Conservation (phyloP, 1,284 basidiomycete species). For the Leccinum laetum region DNA sequence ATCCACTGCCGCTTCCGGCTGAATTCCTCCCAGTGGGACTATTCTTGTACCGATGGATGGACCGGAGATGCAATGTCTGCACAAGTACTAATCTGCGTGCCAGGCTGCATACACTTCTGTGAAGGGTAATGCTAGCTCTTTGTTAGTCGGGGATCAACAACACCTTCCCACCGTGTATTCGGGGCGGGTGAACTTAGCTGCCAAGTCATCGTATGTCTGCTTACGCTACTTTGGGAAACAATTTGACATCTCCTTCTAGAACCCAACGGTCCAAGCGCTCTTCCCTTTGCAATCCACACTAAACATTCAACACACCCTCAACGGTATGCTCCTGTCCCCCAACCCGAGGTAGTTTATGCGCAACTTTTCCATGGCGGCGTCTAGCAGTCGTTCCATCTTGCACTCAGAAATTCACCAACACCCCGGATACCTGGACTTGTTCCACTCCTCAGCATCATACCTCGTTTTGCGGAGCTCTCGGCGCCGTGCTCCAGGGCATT, state of each 20-base stretch:
- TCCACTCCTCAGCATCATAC: slow-evolving; percentile 72
- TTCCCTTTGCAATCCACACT: slow-evolving; percentile 70
- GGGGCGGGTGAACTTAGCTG: slow-evolving; percentile 76
- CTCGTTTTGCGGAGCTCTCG: slow-evolving; percentile 69
- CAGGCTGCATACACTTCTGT: no score
- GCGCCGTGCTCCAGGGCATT: slow-evolving; percentile 72
- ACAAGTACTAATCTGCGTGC: no score
- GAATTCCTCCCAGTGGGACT: no score
- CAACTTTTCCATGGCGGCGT: slow-evolving; percentile 84
- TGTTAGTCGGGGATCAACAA: slow-evolving; percentile 42
- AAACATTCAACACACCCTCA: slow-evolving; percentile 75
- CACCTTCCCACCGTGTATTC: slow-evolving; percentile 59
- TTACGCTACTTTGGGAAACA: slow-evolving; percentile 9
- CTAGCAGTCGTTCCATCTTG: slow-evolving; percentile 84
- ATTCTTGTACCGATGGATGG: no score
- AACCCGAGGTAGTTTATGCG: slow-evolving; percentile 62
- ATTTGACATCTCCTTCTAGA: slow-evolving; percentile 41
- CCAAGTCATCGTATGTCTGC: slow-evolving; percentile 59
- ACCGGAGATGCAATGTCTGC: no score
- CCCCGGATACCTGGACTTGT: slow-evolving; percentile 60
- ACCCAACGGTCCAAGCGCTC: slow-evolving; percentile 75
- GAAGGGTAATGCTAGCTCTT: no score
- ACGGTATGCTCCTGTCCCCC: slow-evolving; percentile 47
- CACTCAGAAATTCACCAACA: slow-evolving; percentile 51
- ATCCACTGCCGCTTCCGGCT: no score